phyloP scores from a whole-genome alignment of 306 rosid genomes.

The Vicia sativa region DNA sequence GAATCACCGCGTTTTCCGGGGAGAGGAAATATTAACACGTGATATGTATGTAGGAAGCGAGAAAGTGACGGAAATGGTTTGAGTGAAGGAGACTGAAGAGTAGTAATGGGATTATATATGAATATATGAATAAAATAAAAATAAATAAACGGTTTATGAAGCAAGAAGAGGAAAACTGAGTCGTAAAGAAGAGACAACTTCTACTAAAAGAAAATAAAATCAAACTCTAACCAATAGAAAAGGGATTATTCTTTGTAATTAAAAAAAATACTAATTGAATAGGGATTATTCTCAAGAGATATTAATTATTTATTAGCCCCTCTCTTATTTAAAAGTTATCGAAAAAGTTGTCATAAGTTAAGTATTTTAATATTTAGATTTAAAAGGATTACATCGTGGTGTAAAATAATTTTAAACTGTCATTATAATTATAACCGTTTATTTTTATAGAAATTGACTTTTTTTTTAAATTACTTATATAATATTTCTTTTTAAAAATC shows the following conservation, averaged over 20 bases:
- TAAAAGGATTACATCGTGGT: too few relatives aligned
- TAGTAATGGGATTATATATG: not conserved
- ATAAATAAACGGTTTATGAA: not conserved
- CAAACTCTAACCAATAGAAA: not conserved
- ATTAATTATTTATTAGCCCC: too few relatives aligned
- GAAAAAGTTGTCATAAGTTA: too few relatives aligned
- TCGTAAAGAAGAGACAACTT: not conserved
- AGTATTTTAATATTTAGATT: too few relatives aligned
- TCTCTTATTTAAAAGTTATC: too few relatives aligned
- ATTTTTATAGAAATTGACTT: too few relatives aligned
- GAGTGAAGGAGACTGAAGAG: conserved; percentile 30
- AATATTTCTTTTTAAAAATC: too few relatives aligned
- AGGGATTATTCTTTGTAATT: not conserved
- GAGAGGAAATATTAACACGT: conserved; percentile 33
- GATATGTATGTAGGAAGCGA: not conserved
- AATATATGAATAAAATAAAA: not conserved
- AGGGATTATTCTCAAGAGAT: too few relatives aligned
- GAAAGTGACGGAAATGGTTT: conserved; percentile 33
- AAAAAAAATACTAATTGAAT: too few relatives aligned
- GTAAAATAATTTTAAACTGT: too few relatives aligned
- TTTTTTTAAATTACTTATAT: too few relatives aligned
- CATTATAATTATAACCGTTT: too few relatives aligned
- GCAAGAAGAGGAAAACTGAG: not conserved
- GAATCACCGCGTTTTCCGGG: conserved; percentile 30
- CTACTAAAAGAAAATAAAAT: not conserved